A percentile compares a stretch with the other conserved stretches of the same genome.
phyloP scores from a whole-genome alignment of 257 asterid genomes.

The Solanum okadae region DNA sequence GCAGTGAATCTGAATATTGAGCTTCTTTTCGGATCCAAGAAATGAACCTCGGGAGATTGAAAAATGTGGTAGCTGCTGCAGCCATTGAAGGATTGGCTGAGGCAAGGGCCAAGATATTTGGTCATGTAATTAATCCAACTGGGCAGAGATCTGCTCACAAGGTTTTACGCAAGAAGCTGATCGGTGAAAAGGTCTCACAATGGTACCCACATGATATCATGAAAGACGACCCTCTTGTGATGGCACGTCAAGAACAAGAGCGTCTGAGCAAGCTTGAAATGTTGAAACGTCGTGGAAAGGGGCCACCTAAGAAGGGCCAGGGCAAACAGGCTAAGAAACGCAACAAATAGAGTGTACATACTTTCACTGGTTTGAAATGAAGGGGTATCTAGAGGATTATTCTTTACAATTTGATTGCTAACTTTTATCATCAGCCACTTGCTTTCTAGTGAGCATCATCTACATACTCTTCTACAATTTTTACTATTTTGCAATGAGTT shows the following conservation, averaged over 20 bases:
- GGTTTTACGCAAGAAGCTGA: constrained; percentile 73
- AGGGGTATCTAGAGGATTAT: background rate
- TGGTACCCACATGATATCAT: constrained; percentile 82
- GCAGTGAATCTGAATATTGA: background rate
- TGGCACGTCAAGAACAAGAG: constrained; percentile 66
- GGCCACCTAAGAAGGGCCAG: constrained; percentile 91
- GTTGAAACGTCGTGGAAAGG: constrained; percentile 88
- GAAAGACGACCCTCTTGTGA: constrained; percentile 59
- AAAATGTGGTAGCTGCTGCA: constrained; percentile 54
- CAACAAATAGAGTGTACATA: constrained; percentile 14
- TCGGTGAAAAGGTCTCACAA: constrained; percentile 71
- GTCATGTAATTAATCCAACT: constrained; percentile 70
- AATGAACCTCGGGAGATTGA: constrained; percentile 64
- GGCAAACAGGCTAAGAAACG: constrained; percentile 81
- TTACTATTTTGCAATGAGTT: background rate
- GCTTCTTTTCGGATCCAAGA: background rate
- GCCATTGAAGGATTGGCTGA: constrained; percentile 67
- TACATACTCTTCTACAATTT: background rate
- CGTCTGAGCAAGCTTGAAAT: constrained; percentile 66
- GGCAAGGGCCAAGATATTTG: constrained; percentile 86
- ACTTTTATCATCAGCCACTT: background rate
- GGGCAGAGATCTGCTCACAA: constrained; percentile 79
- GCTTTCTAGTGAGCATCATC: background rate
- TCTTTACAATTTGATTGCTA: background rate
- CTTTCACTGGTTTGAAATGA: background rate